Evolutionary conservation across 2,329 filamentous ascomycete species (phyloP).

Genomic region (Piedraia hortae): DNA sequence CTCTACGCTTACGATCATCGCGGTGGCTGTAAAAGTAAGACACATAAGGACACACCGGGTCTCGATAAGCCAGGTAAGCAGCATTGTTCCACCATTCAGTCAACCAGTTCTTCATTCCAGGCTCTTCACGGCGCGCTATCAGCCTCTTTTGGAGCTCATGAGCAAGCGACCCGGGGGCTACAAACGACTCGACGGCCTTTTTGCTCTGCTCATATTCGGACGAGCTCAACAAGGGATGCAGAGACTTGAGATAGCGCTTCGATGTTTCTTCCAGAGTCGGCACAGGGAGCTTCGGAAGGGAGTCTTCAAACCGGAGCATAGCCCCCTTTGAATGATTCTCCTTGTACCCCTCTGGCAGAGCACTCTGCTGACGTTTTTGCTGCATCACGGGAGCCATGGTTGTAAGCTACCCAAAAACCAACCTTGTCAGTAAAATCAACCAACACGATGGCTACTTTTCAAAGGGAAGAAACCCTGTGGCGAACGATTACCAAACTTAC

Average conservation of each 20-base stretch:
- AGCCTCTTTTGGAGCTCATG: slow-evolving; percentile 70
- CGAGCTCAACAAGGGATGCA: slow-evolving; percentile 44
- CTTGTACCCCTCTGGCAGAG: slow-evolving; percentile 37
- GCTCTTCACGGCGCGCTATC: slow-evolving; percentile 48
- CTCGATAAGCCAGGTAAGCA: slow-evolving; percentile 77
- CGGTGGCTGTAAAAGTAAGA: slow-evolving; percentile 98
- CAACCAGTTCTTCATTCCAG: slow-evolving; percentile 75
- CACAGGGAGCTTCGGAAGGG: slow-evolving; percentile 52
- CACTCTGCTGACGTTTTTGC: slow-evolving; percentile 17
- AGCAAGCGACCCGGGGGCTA: slow-evolving; percentile 63
- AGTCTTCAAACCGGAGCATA: slow-evolving; percentile 67
- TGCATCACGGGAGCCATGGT: slow-evolving; percentile 11
- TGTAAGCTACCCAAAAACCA: too few relatives aligned
- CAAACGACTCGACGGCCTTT: slow-evolving; percentile 65
- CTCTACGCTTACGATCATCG: slow-evolving; percentile 64
- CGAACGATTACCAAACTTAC: too few relatives aligned
- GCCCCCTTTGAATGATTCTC: slow-evolving; percentile 54
- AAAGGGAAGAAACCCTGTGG: too few relatives aligned
- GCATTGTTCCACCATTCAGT: slow-evolving; percentile 95
- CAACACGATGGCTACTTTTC: too few relatives aligned
- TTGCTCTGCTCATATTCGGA: slow-evolving; percentile 45
- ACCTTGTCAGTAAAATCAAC: too few relatives aligned
- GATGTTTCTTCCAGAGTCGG: slow-evolving; percentile 62
- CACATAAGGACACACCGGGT: slow-evolving; percentile 90
- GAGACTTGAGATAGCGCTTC: slow-evolving; percentile 50